Percentiles rank a stretch among this genome's conserved stretches.
Evolutionary conservation across 2,329 filamentous ascomycete genomes (phyloP).

Genomic region (Graphiopsis chlorocephala): DNA sequence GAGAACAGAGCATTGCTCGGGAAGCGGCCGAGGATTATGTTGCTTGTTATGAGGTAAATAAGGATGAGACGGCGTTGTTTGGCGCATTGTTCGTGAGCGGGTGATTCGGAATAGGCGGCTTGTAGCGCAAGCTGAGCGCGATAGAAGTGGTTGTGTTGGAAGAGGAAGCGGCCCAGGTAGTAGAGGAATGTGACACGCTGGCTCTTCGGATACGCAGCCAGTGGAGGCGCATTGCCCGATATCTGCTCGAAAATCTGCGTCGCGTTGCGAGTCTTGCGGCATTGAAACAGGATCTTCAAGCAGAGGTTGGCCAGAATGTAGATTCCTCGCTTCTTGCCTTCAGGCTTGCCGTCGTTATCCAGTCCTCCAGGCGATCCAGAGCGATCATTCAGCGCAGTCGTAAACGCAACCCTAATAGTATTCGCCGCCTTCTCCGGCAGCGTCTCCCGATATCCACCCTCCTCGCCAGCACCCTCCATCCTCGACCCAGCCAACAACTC

Average conservation of each 20-base stretch:
- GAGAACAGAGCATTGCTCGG: conserved; percentile 65
- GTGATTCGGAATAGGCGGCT: conserved; percentile 75
- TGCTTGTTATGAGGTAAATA: conserved; percentile 77
- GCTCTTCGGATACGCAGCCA: conserved; percentile 76
- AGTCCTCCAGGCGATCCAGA: conserved; percentile 55
- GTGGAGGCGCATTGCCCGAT: conserved; percentile 73
- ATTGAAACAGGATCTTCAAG: conserved; percentile 83
- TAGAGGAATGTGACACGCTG: conserved; percentile 92
- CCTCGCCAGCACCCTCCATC: conserved; percentile 40
- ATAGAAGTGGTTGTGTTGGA: conserved; percentile 78
- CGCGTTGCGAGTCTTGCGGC: conserved; percentile 76
- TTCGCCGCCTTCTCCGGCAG: conserved; percentile 86
- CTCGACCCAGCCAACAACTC: conserved; percentile 69
- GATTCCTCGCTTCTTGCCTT: conserved; percentile 82
- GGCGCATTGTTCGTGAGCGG: conserved; percentile 43
- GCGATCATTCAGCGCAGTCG: conserved; percentile 80
- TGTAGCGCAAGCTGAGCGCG: conserved; percentile 73
- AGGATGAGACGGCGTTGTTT: conserved; percentile 77
- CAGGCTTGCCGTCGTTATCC: conserved; percentile 59
- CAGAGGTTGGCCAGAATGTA: conserved; percentile 92
- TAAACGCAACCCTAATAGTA: conserved; percentile 85
- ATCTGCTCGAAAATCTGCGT: conserved; percentile 90
- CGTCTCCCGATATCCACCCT: conserved; percentile 68
- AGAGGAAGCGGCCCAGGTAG: conserved; percentile 87
- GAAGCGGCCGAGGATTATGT: conserved; percentile 80